These are phyloP conservation scores for Omphalea diandra DNA, from an alignment of 441 rosid species.

Conservation along the genomic window DNA sequence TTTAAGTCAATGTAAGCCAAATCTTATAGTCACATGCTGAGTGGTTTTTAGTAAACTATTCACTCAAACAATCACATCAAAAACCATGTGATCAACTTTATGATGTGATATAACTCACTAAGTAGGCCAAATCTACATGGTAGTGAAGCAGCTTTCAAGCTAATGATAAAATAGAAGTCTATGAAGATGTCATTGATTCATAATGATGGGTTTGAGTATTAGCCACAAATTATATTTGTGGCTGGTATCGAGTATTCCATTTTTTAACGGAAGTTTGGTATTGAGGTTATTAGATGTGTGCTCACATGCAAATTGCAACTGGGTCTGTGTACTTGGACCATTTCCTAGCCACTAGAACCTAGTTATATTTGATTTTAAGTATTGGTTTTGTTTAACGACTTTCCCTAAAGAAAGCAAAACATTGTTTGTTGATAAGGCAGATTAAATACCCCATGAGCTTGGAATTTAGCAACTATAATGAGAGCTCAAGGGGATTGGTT, in stretches of 20 bases:
- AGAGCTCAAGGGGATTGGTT: too few species aligned
- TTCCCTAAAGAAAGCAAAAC: neutral
- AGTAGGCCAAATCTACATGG: too few species aligned
- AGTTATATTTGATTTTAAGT: neutral
- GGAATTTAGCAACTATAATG: neutral
- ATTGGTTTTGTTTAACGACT: neutral
- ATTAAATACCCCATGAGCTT: neutral
- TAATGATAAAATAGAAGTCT: neutral
- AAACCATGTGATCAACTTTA: too few species aligned
- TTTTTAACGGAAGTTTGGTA: neutral
- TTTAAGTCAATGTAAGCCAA: too few species aligned
- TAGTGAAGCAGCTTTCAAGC: too few species aligned
- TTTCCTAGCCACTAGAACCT: neutral
- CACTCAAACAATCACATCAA: too few species aligned
- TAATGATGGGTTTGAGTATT: neutral
- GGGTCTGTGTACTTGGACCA: too few species aligned
- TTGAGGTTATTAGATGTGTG: neutral
- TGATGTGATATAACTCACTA: too few species aligned
- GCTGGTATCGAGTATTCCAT: too few species aligned
- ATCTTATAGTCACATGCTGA: too few species aligned
- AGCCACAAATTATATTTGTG: neutral
- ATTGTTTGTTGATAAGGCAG: neutral
- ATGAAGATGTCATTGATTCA: neutral
- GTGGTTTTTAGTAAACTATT: too few species aligned
- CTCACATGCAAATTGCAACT: neutral